Conservation (phyloP, 2,329 filamentous ascomycete species). For the Aspergillus pseudoviridinutans region DNA sequence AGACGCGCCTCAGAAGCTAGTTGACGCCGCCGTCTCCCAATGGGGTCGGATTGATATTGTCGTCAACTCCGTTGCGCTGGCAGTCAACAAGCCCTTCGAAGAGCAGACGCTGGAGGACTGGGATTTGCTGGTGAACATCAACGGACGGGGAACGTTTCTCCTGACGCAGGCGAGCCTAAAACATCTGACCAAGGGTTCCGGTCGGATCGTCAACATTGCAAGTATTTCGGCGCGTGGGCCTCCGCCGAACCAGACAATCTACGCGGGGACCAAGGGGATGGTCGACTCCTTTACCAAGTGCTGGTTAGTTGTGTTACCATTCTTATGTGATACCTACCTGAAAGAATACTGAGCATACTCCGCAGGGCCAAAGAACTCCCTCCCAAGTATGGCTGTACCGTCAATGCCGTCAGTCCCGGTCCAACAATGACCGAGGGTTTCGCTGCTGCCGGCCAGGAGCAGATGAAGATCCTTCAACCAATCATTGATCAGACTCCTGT, state of each 20-base stretch:
- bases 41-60: constrained; percentile 40
- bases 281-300: constrained; percentile 45
- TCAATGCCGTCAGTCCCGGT: constrained; percentile 45
- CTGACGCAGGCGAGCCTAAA: constrained; percentile 29
- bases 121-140: constrained; percentile 20
- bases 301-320: constrained; percentile 24
- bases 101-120: constrained; percentile 26
- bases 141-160: constrained; percentile 19
- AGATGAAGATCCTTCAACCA: constrained; percentile 41
- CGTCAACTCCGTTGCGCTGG: constrained; percentile 22
- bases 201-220: constrained; percentile 45
- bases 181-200: constrained; percentile 33
- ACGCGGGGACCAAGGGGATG: constrained; percentile 50
- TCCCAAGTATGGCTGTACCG: constrained; percentile 44
- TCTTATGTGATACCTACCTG: too few relatives aligned
- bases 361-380: constrained; percentile 41
- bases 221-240: constrained; percentile 34
- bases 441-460: constrained; percentile 33
- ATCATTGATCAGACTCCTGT: constrained; percentile 15
- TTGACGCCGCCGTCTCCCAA: constrained; percentile 32
- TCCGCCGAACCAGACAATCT: constrained; percentile 43
- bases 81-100: constrained; percentile 39
- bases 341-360: background rate
- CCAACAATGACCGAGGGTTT: constrained; percentile 41
- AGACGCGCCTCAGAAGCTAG: constrained; percentile 34